These are phyloP conservation scores for Magnolia kwangsiensis DNA, from an alignment of 164 flowering plant genomes.

Conservation along the genomic window DNA sequence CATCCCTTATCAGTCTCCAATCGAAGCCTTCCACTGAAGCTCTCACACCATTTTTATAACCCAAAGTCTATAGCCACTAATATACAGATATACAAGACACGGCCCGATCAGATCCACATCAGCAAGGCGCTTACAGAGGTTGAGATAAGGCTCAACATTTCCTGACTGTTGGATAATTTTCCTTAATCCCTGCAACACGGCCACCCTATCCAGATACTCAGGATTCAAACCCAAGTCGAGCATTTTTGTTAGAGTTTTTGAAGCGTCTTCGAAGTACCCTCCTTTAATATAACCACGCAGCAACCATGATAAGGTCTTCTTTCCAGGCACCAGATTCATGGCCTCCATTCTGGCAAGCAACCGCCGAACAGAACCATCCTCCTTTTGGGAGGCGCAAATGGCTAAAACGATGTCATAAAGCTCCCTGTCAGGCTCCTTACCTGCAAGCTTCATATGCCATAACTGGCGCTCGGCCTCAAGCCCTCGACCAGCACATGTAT, in stretches of 20 bases:
- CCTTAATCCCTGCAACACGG: conserved; percentile 77
- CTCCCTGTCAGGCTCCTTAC: conserved; percentile 68
- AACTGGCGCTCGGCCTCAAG: conserved; percentile 78
- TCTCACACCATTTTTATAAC: conserved; percentile 60
- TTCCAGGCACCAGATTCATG: conserved; percentile 37
- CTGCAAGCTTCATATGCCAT: conserved; percentile 88
- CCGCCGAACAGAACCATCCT: conserved; percentile 47
- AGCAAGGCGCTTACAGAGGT: conserved; percentile 69
- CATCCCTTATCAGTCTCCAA: not conserved
- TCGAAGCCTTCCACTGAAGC: not conserved
- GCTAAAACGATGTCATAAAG: conserved; percentile 83
- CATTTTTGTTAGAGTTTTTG: conserved; percentile 63
- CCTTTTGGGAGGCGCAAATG: conserved; percentile 84
- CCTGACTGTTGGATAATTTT: conserved; percentile 51
- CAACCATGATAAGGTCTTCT: conserved; percentile 77
- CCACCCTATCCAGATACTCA: conserved; percentile 72
- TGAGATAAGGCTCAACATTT: conserved; percentile 56
- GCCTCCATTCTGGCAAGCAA: conserved; percentile 59
- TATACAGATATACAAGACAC: conserved; percentile 67
- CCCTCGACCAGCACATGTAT: conserved; percentile 88
- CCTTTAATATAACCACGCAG: conserved; percentile 90
- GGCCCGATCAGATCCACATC: conserved; percentile 70
- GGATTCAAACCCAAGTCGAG: conserved; percentile 70
- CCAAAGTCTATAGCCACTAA: conserved; percentile 71
- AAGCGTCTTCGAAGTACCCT: conserved; percentile 71